Percentiles rank a stretch among this genome's conserved stretches.
These are phyloP conservation scores for Pythium oligandrum DNA, from an alignment of 352 stramenopile genomes.

Conservation along the genomic window DNA sequence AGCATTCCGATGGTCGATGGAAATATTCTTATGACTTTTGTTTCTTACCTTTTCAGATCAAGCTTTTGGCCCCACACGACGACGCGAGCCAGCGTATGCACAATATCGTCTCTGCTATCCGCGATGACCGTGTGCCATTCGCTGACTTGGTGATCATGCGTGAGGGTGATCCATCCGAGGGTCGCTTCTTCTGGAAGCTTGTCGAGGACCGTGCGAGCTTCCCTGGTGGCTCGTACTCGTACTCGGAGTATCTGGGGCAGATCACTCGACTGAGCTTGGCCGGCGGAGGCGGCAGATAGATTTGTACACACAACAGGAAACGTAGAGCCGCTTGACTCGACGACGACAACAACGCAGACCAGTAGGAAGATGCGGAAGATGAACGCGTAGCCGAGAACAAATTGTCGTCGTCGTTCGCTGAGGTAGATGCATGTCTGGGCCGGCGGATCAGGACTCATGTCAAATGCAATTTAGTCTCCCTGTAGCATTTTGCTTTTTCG, in stretches of 20 bases:
- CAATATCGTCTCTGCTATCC: slow-evolving; percentile 86
- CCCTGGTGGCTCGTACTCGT: slow-evolving; percentile 95
- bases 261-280: slow-evolving; percentile 75
- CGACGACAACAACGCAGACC: too few relatives aligned
- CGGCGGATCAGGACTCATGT: too few relatives aligned
- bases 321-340: too few relatives aligned
- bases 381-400: too few relatives aligned
- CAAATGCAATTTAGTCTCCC: too few relatives aligned
- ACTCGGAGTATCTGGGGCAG: slow-evolving; percentile 95
- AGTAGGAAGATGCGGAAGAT: too few relatives aligned
- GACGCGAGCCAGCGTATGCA: slow-evolving; percentile 83
- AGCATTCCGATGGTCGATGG: not conserved
- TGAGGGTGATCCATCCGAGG: slow-evolving; percentile 92
- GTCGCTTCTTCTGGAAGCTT: slow-evolving; percentile 96
- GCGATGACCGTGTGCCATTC: slow-evolving; percentile 82
- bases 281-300: slow-evolving; percentile 52
- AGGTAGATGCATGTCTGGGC: too few relatives aligned
- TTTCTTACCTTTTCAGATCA: slow-evolving; percentile 31
- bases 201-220: slow-evolving; percentile 98
- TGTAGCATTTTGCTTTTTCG: too few relatives aligned
- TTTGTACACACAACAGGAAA: not conserved
- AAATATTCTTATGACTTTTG: not conserved
- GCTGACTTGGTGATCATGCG: slow-evolving; percentile 89
- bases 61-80: slow-evolving; percentile 79
- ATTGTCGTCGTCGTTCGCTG: too few relatives aligned